Percentiles rank a stretch among this genome's conserved stretches.
Conservation (phyloP, 106 monocot genomes). For the Dactylorhiza incarnata region DNA sequence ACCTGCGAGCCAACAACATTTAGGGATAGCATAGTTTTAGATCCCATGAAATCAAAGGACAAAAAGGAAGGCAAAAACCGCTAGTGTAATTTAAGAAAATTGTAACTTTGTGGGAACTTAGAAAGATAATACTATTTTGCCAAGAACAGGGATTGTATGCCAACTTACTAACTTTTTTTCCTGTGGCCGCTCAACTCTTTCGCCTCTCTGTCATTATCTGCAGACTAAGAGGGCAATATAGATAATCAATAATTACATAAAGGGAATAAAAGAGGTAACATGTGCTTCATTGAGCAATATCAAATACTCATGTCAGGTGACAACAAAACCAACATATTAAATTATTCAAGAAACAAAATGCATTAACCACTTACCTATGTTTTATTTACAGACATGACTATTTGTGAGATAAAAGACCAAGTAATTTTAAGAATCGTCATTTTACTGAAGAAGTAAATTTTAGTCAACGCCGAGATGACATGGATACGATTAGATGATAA, state of each 20-base stretch:
- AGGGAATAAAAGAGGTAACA: not conserved
- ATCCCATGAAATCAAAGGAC: not conserved
- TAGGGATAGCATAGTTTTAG: not conserved
- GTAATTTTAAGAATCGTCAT: not conserved
- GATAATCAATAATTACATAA: not conserved
- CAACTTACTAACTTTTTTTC: slow-evolving; percentile 11
- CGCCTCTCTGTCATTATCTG: slow-evolving; percentile 3
- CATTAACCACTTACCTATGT: not conserved
- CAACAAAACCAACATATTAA: not conserved
- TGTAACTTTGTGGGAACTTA: not conserved
- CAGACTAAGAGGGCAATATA: not conserved
- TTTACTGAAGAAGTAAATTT: not conserved
- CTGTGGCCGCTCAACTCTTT: not conserved
- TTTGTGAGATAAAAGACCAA: not conserved
- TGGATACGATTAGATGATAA: not conserved
- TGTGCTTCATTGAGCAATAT: not conserved
- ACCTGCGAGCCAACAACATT: not conserved
- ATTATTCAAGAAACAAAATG: not conserved
- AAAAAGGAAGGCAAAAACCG: not conserved
- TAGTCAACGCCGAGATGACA: not conserved
- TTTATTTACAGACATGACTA: not conserved
- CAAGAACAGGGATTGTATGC: not conserved
- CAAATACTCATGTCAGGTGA: not conserved
- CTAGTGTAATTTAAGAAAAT: not conserved
- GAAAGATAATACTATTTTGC: not conserved